Evolutionary conservation across 2,329 filamentous ascomycete genomes (phyloP), one percentile per base, ranked within the genome.

Genomic region (Curvularia hawaiiensis): DNA sequence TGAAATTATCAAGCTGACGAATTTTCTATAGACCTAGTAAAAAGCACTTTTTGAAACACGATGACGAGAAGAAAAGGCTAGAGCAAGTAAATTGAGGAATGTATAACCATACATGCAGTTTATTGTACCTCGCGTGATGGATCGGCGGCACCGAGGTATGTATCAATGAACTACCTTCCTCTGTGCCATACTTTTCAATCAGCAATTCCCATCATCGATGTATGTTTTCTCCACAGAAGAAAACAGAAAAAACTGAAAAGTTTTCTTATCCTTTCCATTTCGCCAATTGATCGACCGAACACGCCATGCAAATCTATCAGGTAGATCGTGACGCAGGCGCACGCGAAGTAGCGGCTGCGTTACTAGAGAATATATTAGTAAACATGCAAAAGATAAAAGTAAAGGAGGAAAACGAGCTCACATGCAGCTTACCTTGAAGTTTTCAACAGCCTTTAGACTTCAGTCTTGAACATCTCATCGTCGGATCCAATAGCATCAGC

Each of bases 381-480:
- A 2, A 47, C 5, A 12, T 11, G 1, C n/a, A 53, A 31, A 4
- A 12, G 9, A 24, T 24, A 24, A 4, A 31, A 31, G 12, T 9
- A 20, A 12, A 31, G 40, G n/a, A 12, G 24, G 1, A n/a, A 33
- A 22, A 22, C 14, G 30, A 0, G 20, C n/a, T n/a, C 18, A 38
- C 22, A 5, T n/a, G 20, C 16, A 11, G 14, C 12, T 1, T 56
- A 59, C 54, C 49, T 56, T 41, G 31, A 24, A 22, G 9, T n/a
- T 9, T 14, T 24, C 22, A 6, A 11, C 26, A 2, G 16, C 5
- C 9, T 47, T 39, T 69, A 71, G 46, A 62, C 52, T 20, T 68
- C 63, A 18, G 61, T 54, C 40, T 59, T 49, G 11, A 40, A 41
- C 22, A 38, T n/a, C 16, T 62, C 60, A n/a, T 60, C 54, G 22